Evolutionary conservation across 768 basidiomycete species (phyloP), one percentile per base, ranked within the genome.

Genomic region (Zangia roseola): DNA sequence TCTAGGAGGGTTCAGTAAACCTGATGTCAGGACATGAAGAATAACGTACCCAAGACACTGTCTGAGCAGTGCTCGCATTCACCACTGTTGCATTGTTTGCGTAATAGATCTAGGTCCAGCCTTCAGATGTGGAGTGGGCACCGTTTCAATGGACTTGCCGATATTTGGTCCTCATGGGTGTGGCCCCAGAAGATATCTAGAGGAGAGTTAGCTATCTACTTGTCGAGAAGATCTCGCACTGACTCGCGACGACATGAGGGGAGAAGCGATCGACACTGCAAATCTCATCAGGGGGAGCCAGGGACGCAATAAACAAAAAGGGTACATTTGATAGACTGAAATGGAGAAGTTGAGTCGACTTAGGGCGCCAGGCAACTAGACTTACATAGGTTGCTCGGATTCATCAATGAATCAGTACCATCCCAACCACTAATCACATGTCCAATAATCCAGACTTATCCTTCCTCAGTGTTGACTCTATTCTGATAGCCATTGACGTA

Each of bases 121-220:
- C 46, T 34, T 41, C 28, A 26, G 43, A 39, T 16, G 43, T 19
- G 17, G 23, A 39, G 14, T 36, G n/a, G 21, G 28, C 10, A 20
- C 2, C 20, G 26, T 14, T 20, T 36, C 31, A 28, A 10, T 8
- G 12, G 4, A 49, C 74, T 21, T 50, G 84, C 84, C 24, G 78
- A 82, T 33, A 87, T 54, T 65, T 86, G 77, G 63, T 88, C 87
- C 61, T 88, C 84, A 47, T 89, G 86, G 0, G 82, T 80, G 57
- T 90, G 88, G 6, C 88, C 88, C 60, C 74, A 89, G 72, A 89
- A 88, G n/a, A 88, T 80, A 54, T 79, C 85, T 83, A 46, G n/a
- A 42, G 35, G 23, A 42, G 47, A 44, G 47, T 54, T 58, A 53
- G 49, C 50, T 37, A 53, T 13, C 17, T 42, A 7, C 36, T 37